These are phyloP conservation scores for Cruciata laevipes DNA, from an alignment of 257 asterid species.

Conservation along the genomic window DNA sequence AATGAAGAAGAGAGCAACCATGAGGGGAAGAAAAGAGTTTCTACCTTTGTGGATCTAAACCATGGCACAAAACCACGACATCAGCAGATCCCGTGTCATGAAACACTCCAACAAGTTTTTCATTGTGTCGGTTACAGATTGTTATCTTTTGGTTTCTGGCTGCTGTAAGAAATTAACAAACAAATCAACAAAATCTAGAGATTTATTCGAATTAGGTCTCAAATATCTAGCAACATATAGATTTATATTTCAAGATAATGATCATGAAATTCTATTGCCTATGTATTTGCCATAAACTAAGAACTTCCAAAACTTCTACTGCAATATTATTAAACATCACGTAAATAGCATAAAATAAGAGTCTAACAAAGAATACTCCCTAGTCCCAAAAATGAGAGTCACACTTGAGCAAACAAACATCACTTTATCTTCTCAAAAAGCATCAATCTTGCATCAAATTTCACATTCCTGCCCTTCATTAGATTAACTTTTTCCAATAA, in stretches of 20 bases:
- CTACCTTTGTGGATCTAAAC: constrained; percentile 39
- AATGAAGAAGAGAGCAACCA: not conserved
- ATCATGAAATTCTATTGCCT: not conserved
- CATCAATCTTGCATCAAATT: not conserved
- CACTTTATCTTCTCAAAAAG: not conserved
- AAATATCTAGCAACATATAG: too few species aligned
- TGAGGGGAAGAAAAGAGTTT: not conserved
- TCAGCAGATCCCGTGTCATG: constrained; percentile 44
- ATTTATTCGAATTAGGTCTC: not conserved
- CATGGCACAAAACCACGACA: constrained; percentile 44
- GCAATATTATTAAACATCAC: too few species aligned
- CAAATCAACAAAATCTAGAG: constrained; percentile 2
- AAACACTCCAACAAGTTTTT: constrained; percentile 40
- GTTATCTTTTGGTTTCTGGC: constrained; percentile 24
- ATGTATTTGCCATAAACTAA: not conserved
- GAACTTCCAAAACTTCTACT: too few species aligned
- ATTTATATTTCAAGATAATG: too few species aligned
- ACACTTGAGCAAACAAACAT: not conserved
- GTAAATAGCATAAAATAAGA: too few species aligned
- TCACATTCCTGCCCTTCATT: not conserved
- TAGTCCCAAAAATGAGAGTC: not conserved
- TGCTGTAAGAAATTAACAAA: constrained; percentile 14
- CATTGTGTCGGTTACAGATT: constrained; percentile 26
- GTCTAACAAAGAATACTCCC: too few species aligned
- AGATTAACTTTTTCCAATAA: not conserved